Evolutionary conservation across 305 asterid species (phyloP).

Genomic region (Caryopteris hybrid): DNA sequence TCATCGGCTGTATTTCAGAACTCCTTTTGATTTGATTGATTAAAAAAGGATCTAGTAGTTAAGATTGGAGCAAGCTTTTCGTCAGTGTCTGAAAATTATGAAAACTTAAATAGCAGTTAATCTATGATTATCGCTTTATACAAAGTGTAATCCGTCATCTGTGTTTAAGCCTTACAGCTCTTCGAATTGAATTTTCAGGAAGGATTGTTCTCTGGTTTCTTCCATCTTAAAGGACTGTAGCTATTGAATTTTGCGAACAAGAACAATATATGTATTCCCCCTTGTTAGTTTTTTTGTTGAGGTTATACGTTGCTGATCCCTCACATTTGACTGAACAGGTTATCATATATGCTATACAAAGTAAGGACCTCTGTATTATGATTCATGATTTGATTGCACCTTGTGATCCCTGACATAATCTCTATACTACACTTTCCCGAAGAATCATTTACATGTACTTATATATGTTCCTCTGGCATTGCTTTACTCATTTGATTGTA

Average conservation of each 20-base stretch:
- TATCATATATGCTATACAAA: not conserved
- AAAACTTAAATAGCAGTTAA: not conserved
- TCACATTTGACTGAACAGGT: not conserved
- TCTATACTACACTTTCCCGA: not conserved
- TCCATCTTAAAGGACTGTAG: constrained; percentile 5
- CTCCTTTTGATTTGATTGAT: not conserved
- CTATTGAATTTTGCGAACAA: not conserved
- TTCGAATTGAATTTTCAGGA: constrained; percentile 4
- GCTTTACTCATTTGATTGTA: not conserved
- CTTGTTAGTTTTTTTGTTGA: not conserved
- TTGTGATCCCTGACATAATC: not conserved
- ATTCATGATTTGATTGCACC: not conserved
- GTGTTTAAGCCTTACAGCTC: not conserved
- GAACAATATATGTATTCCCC: not conserved
- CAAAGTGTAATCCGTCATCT: not conserved
- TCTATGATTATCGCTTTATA: not conserved
- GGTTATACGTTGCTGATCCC: not conserved
- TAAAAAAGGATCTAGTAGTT: constrained; percentile 1
- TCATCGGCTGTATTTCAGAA: not conserved
- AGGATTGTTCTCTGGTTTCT: not conserved
- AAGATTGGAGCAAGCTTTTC: not conserved
- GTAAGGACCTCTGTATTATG: not conserved
- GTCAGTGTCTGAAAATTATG: not conserved
- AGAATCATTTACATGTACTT: not conserved
- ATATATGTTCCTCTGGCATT: not conserved